These are phyloP conservation scores for Batkoa obscura DNA, from an alignment of 371 early-diverging fungal genomes.

Conservation along the genomic window DNA sequence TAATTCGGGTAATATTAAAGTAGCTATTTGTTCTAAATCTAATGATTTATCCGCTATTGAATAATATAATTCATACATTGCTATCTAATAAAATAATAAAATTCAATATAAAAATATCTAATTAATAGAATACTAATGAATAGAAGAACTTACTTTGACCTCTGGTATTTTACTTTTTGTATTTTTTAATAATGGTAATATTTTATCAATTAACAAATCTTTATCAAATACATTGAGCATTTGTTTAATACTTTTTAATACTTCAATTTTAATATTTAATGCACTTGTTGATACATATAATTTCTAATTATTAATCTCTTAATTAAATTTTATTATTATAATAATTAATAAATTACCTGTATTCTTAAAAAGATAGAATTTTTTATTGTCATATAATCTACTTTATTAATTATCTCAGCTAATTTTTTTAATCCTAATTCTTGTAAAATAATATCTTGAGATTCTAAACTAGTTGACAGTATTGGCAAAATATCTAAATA, in stretches of 20 bases:
- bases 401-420: conserved; percentile 30
- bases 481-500: conserved; percentile 21
- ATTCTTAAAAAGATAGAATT: conserved; percentile 52
- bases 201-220: conserved; percentile 29
- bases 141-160: conserved; percentile 30
- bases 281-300: conserved; percentile 45
- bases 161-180: conserved; percentile 62
- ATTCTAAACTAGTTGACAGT: conserved; percentile 24
- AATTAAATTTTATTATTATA: neutral
- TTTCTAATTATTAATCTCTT: conserved; percentile 12
- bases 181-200: conserved; percentile 50
- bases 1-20: conserved; percentile 51
- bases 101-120: neutral
- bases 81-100: conserved; percentile 20
- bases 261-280: conserved; percentile 50
- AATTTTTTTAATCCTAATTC: conserved; percentile 54
- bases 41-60: conserved; percentile 41
- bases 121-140: too few species aligned
- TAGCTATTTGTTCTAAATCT: conserved; percentile 55
- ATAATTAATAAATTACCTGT: conserved; percentile 18
- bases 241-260: conserved; percentile 50
- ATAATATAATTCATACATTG: conserved; percentile 61
- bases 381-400: conserved; percentile 52
- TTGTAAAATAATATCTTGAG: conserved; percentile 37
- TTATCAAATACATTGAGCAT: conserved; percentile 55